Conservation (phyloP, 148 eudicot genomes). For the Fallopia convolvulus region DNA sequence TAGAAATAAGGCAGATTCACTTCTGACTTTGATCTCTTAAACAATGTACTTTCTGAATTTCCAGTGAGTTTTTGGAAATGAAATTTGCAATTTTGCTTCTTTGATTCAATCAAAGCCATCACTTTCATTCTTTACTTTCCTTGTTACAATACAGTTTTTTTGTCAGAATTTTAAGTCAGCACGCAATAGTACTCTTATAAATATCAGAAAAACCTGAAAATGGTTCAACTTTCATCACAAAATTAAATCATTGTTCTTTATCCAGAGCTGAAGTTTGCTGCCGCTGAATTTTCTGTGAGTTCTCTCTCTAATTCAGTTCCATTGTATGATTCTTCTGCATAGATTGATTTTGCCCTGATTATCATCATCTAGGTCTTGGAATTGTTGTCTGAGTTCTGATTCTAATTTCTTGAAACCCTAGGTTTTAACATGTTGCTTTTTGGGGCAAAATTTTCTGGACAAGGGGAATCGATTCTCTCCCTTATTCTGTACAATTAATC, state of each 20-base stretch:
- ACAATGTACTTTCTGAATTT: not conserved
- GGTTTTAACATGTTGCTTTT: not conserved
- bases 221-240: not conserved
- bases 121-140: not conserved
- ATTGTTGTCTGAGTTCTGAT: not conserved
- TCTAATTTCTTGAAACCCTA: not conserved
- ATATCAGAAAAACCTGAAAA: not conserved
- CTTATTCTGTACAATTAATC: no score
- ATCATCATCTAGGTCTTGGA: not conserved
- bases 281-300: not conserved
- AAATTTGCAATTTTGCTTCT: not conserved
- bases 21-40: not conserved
- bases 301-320: not conserved
- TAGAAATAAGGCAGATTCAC: slow-evolving; percentile 2
- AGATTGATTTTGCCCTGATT: not conserved
- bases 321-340: not conserved
- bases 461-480: not conserved
- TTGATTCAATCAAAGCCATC: not conserved
- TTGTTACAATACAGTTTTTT: not conserved
- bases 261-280: not conserved
- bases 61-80: not conserved
- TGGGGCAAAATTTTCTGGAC: not conserved
- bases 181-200: not conserved
- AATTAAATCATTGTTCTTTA: not conserved
- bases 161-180: not conserved